These are phyloP conservation scores for Byssoonygena ceratinophila DNA, from an alignment of 2,329 filamentous ascomycete species.

Conservation along the genomic window DNA sequence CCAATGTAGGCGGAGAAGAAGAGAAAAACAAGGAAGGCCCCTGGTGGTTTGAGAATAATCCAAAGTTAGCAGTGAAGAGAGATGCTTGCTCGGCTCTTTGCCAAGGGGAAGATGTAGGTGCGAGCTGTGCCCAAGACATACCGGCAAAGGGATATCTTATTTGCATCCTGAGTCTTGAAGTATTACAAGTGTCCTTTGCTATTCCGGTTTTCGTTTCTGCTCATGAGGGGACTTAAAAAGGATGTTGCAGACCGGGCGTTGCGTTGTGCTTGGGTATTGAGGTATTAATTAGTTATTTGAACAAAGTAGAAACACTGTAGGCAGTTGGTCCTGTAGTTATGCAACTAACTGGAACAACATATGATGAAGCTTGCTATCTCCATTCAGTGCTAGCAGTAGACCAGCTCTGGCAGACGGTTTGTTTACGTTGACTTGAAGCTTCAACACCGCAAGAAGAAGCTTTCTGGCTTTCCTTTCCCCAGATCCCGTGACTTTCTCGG, in stretches of 20 bases:
- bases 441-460: not conserved
- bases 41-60: conserved; percentile 34
- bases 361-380: not conserved
- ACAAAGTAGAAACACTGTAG: not conserved
- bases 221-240: not conserved
- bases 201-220: not conserved
- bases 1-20: conserved; percentile 69
- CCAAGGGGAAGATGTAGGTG: not conserved
- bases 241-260: not conserved
- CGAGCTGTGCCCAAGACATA: conserved; percentile 37
- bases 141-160: conserved; percentile 83
- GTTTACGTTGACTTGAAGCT: not conserved
- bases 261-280: not conserved
- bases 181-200: not conserved
- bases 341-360: too few relatives aligned
- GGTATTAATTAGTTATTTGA: not conserved
- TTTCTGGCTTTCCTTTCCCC: conserved; percentile 14
- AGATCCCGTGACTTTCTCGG: conserved; percentile 17
- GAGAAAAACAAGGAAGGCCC: conserved; percentile 55
- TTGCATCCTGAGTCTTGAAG: conserved; percentile 50
- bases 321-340: not conserved
- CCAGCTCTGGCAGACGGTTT: not conserved
- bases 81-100: not conserved
- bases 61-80: not conserved
- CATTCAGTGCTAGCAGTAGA: not conserved